These are phyloP conservation scores for Ogataea saltuana DNA, from an alignment of 805 yeast species.

Conservation along the genomic window DNA sequence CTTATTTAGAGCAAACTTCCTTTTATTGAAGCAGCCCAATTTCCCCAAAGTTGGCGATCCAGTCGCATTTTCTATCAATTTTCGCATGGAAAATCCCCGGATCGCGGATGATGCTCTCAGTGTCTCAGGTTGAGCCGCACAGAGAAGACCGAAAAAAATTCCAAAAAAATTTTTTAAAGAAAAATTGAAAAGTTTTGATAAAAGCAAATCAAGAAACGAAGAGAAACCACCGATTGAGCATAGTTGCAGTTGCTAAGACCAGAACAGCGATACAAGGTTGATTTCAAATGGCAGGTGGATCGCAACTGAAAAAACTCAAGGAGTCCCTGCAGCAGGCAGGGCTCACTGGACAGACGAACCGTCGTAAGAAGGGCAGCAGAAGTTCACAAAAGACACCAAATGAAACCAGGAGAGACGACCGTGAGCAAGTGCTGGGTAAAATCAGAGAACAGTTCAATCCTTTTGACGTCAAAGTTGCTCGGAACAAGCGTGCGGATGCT, in stretches of 20 bases:
- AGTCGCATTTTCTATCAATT: no score
- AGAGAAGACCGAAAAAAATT: constrained; percentile 3
- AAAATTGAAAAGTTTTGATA: background rate
- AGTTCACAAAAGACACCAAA: constrained; percentile 52
- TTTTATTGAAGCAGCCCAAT: no score
- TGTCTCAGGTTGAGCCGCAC: constrained; percentile 3
- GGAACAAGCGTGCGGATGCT: constrained; percentile 58
- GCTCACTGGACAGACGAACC: constrained; percentile 80
- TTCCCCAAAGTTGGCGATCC: no score
- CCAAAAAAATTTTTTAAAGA: background rate
- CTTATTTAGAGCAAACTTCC: no score
- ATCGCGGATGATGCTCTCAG: constrained; percentile 1
- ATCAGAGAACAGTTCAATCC: constrained; percentile 88
- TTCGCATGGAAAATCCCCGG: background rate
- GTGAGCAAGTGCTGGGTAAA: constrained; percentile 50
- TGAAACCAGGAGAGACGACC: constrained; percentile 71
- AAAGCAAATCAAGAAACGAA: background rate
- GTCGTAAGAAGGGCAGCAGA: constrained; percentile 55
- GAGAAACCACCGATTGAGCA: background rate
- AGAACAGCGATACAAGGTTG: no score
- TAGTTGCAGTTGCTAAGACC: background rate
- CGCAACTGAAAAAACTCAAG: constrained; percentile 82
- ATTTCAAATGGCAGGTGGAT: constrained; percentile 58
- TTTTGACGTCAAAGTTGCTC: constrained; percentile 75
- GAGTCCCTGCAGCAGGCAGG: constrained; percentile 77